These are phyloP conservation scores for Auriscalpium vulgare DNA, from an alignment of 768 basidiomycete genomes.

Conservation along the genomic window DNA sequence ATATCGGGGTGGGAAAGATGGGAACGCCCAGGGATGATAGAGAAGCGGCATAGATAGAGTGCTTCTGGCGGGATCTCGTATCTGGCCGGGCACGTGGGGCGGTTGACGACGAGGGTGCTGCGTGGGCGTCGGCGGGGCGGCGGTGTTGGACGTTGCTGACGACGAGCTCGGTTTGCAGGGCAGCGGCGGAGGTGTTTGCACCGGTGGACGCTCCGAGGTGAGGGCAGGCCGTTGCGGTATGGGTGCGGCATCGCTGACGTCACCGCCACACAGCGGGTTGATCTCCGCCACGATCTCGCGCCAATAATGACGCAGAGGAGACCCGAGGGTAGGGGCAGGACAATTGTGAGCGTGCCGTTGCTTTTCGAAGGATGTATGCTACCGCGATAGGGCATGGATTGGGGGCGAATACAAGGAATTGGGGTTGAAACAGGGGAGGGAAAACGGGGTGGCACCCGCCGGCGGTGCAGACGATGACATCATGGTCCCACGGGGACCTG, in stretches of 20 bases:
- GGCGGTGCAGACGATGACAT: not conserved
- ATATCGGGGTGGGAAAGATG: too few species aligned
- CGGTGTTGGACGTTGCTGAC: not conserved
- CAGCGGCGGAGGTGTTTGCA: slow-evolving; percentile 73
- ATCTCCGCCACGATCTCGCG: slow-evolving; percentile 16
- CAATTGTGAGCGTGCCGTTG: too few species aligned
- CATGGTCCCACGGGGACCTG: not conserved
- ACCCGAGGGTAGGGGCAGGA: not conserved
- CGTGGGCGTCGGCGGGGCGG: not conserved
- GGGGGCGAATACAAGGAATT: not conserved
- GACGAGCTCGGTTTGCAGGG: not conserved
- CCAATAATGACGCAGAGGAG: not conserved
- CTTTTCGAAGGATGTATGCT: not conserved
- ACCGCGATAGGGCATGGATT: not conserved
- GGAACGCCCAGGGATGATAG: too few species aligned
- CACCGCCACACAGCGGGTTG: slow-evolving; percentile 11
- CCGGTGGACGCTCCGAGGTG: slow-evolving; percentile 84
- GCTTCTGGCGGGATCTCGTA: too few species aligned
- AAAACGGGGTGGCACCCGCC: too few species aligned
- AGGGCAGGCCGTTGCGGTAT: slow-evolving; percentile 16
- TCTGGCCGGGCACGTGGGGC: too few species aligned
- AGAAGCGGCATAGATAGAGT: too few species aligned
- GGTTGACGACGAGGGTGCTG: too few species aligned
- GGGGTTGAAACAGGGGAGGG: not conserved
- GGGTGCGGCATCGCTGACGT: slow-evolving; percentile 7